Conservation (phyloP, 805 yeast genomes). For the Starmerella etchellsii region DNA sequence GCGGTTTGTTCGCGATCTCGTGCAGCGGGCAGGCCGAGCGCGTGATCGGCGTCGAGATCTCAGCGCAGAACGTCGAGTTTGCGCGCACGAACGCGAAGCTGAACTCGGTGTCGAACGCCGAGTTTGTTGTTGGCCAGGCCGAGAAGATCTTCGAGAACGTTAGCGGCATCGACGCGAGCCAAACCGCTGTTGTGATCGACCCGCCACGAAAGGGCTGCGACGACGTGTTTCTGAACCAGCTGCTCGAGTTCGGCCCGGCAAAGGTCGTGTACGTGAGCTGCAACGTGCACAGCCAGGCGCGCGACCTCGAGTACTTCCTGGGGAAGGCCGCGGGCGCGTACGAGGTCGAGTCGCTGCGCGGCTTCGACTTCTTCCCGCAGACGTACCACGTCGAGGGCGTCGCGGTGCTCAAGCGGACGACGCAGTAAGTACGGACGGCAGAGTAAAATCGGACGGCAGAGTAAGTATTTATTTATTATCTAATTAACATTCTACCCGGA, state of each 20-base stretch:
- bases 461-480: too few relatives aligned
- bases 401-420: conserved; percentile 40
- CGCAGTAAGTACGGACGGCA: too few relatives aligned
- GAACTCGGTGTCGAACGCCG: conserved; percentile 66
- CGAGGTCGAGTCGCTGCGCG: conserved; percentile 68
- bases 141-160: conserved; percentile 67
- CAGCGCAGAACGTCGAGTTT: conserved; percentile 79
- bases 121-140: conserved; percentile 83
- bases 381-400: conserved; percentile 87
- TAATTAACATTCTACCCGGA: too few relatives aligned
- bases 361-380: conserved; percentile 94
- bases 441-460: too few relatives aligned
- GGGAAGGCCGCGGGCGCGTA: conserved; percentile 38
- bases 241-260: conserved; percentile 70
- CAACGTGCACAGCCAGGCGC: conserved; percentile 94
- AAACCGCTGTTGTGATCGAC: conserved; percentile 83
- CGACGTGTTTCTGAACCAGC: conserved; percentile 69
- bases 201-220: conserved; percentile 98
- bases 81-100: conserved; percentile 69
- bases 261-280: conserved; percentile 90
- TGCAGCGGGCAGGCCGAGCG: conserved; percentile 68
- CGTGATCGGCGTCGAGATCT: conserved; percentile 87
- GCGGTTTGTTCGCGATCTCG: conserved; percentile 83
- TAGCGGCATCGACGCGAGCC: conserved; percentile 43
- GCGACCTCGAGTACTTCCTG: conserved; percentile 81